Percentiles rank a stretch among this genome's conserved stretches.
Evolutionary conservation across 2,329 filamentous ascomycete species (phyloP).

Genomic region (Sodiomyces alkalinus): DNA sequence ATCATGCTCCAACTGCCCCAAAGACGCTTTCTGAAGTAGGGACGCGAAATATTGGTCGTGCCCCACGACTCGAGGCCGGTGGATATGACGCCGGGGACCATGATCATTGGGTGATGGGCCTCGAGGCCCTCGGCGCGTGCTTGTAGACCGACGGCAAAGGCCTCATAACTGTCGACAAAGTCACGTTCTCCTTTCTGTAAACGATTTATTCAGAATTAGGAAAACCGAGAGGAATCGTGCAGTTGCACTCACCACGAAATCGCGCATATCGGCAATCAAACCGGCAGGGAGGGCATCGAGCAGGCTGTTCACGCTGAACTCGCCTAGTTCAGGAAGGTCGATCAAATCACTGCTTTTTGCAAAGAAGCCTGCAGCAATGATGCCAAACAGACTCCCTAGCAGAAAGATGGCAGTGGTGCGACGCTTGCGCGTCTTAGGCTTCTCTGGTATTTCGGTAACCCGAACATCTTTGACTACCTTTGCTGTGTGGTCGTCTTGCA

Average conservation of each 20-base stretch:
- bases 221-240: not conserved
- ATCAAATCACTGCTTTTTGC: slow-evolving; percentile 82
- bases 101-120: slow-evolving; percentile 80
- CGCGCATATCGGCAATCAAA: slow-evolving; percentile 70
- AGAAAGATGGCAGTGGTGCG: slow-evolving; percentile 71
- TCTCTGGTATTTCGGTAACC: slow-evolving; percentile 22
- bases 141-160: slow-evolving; percentile 80
- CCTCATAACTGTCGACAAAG: slow-evolving; percentile 72
- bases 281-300: slow-evolving; percentile 79
- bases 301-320: slow-evolving; percentile 71
- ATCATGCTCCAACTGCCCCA: slow-evolving; percentile 99
- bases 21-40: slow-evolving; percentile 84
- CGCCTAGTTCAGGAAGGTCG: slow-evolving; percentile 54
- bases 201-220: not conserved
- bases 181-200: slow-evolving; percentile 69
- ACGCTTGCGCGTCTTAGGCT: slow-evolving; percentile 47
- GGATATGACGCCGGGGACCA: slow-evolving; percentile 96
- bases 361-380: slow-evolving; percentile 80
- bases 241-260: slow-evolving; percentile 53
- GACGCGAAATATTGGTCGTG: slow-evolving; percentile 67
- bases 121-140: slow-evolving; percentile 65
- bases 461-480: slow-evolving; percentile 22
- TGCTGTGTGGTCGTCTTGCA: slow-evolving; percentile 16
- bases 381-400: slow-evolving; percentile 77
- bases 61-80: slow-evolving; percentile 96